These are phyloP conservation scores for Acorus calamus DNA, from an alignment of 106 monocot genomes.

Conservation along the genomic window DNA sequence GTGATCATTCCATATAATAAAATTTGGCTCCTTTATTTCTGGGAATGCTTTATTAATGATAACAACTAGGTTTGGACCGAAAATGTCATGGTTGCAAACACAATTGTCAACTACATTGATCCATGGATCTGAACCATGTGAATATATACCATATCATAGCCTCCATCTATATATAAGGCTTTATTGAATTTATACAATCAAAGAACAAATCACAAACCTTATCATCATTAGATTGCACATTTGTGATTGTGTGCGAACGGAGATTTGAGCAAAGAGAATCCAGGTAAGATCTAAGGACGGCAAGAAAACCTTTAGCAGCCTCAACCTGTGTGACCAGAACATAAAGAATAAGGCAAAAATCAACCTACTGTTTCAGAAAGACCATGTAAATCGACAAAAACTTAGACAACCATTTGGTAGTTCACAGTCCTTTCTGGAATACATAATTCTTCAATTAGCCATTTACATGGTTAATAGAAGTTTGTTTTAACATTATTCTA, in stretches of 20 bases:
- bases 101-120: too few relatives aligned
- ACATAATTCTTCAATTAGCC: too few relatives aligned
- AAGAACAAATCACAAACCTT: slow-evolving; percentile 46
- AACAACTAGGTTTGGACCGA: too few relatives aligned
- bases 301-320: slow-evolving; percentile 97
- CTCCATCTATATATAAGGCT: too few relatives aligned
- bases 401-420: too few relatives aligned
- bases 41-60: neutral
- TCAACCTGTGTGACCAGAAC: slow-evolving; percentile 48
- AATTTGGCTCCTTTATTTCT: neutral
- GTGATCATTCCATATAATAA: neutral
- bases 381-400: too few relatives aligned
- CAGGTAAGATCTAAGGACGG: slow-evolving; percentile 94
- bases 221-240: slow-evolving; percentile 98
- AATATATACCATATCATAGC: too few relatives aligned
- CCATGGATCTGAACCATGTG: too few relatives aligned
- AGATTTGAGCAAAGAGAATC: slow-evolving; percentile 96
- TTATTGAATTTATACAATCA: neutral
- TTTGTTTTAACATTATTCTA: too few relatives aligned
- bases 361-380: neutral
- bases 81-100: too few relatives aligned
- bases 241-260: slow-evolving; percentile 95
- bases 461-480: too few relatives aligned
- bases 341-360: neutral
- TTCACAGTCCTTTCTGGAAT: too few relatives aligned